phyloP scores from a whole-genome alignment of 2,329 filamentous ascomycete genomes.

The Claviceps sp. region DNA sequence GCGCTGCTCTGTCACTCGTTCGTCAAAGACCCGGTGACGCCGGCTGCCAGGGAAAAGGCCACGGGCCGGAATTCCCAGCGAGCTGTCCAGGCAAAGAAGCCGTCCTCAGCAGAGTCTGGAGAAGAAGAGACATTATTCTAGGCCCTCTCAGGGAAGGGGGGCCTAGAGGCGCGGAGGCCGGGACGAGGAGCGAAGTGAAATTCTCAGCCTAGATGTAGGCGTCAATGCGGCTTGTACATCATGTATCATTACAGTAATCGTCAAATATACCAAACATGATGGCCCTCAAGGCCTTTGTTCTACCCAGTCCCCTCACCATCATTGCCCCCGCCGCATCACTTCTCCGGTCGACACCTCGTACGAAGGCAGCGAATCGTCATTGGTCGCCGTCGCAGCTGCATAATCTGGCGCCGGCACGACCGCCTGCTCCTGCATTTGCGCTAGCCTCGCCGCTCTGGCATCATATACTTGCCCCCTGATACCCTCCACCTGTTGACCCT shows the following conservation, averaged over 20 bases:
- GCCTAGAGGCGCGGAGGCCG: too few species aligned
- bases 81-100: background rate
- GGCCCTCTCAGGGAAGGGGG: background rate
- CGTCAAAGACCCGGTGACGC: constrained; percentile 24
- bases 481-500: background rate
- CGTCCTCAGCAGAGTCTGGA: background rate
- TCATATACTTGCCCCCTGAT: background rate
- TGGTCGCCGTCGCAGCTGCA: background rate
- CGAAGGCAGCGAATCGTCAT: background rate
- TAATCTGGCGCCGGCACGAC: background rate
- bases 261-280: background rate
- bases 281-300: background rate
- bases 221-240: background rate
- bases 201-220: background rate
- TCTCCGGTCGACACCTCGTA: background rate
- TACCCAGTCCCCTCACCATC: too few species aligned
- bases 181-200: background rate
- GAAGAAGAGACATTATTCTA: background rate
- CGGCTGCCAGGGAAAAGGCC: background rate
- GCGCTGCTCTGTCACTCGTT: constrained; percentile 63
- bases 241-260: background rate
- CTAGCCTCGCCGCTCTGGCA: background rate
- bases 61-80: background rate
- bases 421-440: background rate
- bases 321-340: background rate